phyloP scores from a whole-genome alignment of 805 yeast genomes.

The Groenewaldozyma salmanticensis region DNA sequence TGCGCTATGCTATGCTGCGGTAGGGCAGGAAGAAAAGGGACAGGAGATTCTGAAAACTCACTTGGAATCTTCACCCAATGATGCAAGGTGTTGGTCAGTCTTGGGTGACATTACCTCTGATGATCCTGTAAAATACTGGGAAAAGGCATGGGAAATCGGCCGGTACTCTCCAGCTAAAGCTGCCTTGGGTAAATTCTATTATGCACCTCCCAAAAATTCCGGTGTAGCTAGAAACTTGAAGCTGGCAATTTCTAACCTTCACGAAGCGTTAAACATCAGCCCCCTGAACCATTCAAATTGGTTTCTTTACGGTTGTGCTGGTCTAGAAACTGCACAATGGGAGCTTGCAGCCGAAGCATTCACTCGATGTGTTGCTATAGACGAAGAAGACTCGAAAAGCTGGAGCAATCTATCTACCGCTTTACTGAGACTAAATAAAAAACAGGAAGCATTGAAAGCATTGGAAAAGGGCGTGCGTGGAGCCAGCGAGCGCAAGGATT shows the following conservation, averaged over 20 bases:
- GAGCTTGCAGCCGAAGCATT: constrained; percentile 85
- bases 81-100: constrained; percentile 75
- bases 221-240: constrained; percentile 43
- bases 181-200: constrained; percentile 65
- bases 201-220: constrained; percentile 49
- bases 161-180: constrained; percentile 78
- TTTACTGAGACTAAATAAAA: constrained; percentile 50
- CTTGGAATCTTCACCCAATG: constrained; percentile 49
- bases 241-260: constrained; percentile 54
- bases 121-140: constrained; percentile 67
- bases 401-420: constrained; percentile 93
- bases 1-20: constrained; percentile 84
- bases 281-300: constrained; percentile 75
- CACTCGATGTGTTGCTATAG: constrained; percentile 79
- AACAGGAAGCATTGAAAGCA: constrained; percentile 76
- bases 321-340: constrained; percentile 60
- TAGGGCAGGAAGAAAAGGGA: constrained; percentile 65
- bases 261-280: constrained; percentile 62
- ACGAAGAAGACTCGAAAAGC: constrained; percentile 67
- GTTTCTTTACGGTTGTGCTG: constrained; percentile 89
- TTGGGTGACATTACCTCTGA: constrained; percentile 75
- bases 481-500: constrained; percentile 58
- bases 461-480: constrained; percentile 65
- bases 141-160: constrained; percentile 78
- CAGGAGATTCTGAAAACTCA: constrained; percentile 46